These are phyloP conservation scores for Globisporangium acanthophoron DNA, from an alignment of 352 stramenopile genomes.

Conservation along the genomic window DNA sequence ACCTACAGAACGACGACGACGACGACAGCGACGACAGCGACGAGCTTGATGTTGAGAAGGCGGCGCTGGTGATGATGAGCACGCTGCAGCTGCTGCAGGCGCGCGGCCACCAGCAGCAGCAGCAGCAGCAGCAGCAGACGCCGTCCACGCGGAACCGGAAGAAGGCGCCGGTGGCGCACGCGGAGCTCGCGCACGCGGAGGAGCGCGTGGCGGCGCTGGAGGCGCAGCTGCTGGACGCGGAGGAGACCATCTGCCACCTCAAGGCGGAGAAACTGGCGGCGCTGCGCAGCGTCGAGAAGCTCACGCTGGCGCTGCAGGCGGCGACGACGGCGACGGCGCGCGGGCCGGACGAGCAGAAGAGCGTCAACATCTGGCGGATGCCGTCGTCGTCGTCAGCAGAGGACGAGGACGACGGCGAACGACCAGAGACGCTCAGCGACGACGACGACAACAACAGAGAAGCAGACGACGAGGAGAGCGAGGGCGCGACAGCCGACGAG, in stretches of 20 bases:
- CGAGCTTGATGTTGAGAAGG: slow-evolving; percentile 10
- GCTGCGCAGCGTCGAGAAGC: slow-evolving; percentile 46
- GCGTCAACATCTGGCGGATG: slow-evolving; percentile 7
- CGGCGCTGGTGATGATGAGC: slow-evolving; percentile 12
- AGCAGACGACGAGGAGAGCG: background rate
- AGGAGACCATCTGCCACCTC: slow-evolving; percentile 74
- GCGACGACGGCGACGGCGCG: background rate
- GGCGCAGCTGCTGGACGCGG: slow-evolving; percentile 48
- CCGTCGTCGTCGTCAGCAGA: background rate
- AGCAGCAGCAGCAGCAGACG: background rate
- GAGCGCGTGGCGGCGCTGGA: slow-evolving; percentile 46
- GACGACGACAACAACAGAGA: background rate
- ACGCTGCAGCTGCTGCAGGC: slow-evolving; percentile 12
- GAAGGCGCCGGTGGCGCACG: background rate
- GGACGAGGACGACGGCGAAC: background rate
- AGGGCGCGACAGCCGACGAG: background rate
- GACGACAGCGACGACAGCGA: slow-evolving; percentile 10
- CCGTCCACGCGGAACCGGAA: background rate
- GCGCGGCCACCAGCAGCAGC: background rate
- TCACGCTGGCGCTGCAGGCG: slow-evolving; percentile 15
- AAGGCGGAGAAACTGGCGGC: slow-evolving; percentile 64
- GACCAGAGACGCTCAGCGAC: background rate
- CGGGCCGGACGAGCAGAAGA: slow-evolving; percentile 1
- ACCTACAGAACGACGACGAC: background rate
- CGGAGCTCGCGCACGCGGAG: slow-evolving; percentile 54